Conservation (phyloP, 768 basidiomycete genomes). For the Porpolomopsis calyptriformis region DNA sequence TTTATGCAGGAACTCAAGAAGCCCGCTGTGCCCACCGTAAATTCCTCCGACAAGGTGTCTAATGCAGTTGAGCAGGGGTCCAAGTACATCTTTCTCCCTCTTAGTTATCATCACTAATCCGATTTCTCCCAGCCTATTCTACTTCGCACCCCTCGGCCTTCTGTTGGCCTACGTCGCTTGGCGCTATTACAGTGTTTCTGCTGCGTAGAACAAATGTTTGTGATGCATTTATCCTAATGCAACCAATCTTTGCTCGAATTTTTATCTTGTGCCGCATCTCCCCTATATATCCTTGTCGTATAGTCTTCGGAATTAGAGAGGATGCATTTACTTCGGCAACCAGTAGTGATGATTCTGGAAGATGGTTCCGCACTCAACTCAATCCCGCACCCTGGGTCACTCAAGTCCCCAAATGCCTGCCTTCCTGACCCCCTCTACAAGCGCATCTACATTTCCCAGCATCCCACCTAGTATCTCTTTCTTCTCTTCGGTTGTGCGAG, state of each 20-base stretch:
- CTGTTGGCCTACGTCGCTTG: slow-evolving; percentile 84
- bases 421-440: slow-evolving; percentile 78
- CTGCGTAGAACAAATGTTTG: not conserved
- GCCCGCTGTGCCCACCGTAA: slow-evolving; percentile 40
- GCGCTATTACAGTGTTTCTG: slow-evolving; percentile 44
- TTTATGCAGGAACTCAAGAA: slow-evolving; percentile 37
- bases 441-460: slow-evolving; percentile 84
- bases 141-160: slow-evolving; percentile 71
- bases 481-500: slow-evolving; percentile 72
- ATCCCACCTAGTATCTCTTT: slow-evolving; percentile 69
- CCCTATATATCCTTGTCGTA: not conserved
- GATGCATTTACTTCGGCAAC: not conserved
- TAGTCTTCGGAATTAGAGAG: not conserved
- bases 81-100: slow-evolving; percentile 34
- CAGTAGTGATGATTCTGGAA: too few relatives aligned
- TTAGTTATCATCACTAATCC: not conserved
- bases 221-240: too few relatives aligned
- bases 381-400: too few relatives aligned
- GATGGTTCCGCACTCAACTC: too few relatives aligned
- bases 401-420: slow-evolving; percentile 81
- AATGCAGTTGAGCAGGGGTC: slow-evolving; percentile 57
- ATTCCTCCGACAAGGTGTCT: slow-evolving; percentile 29
- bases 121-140: slow-evolving; percentile 47
- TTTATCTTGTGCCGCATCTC: not conserved
- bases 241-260: too few relatives aligned